Percentiles rank a stretch among this genome's conserved stretches.
These are phyloP conservation scores for Clonostachys chloroleuca DNA, from an alignment of 2,329 filamentous ascomycete genomes.

Conservation along the genomic window DNA sequence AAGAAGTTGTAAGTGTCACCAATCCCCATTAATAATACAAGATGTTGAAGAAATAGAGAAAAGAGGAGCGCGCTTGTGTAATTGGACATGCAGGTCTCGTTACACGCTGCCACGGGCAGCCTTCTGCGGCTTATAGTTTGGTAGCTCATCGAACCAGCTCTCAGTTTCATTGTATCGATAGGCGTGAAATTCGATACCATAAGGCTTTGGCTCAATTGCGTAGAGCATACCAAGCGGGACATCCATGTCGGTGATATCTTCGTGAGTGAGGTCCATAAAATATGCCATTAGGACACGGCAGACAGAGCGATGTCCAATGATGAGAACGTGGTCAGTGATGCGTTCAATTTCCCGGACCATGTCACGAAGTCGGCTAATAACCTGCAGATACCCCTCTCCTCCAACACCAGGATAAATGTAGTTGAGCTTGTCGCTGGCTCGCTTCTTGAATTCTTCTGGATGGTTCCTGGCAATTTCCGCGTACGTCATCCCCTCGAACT, in stretches of 20 bases:
- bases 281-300: constrained; percentile 92
- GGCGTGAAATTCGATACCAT: constrained; percentile 94
- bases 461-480: constrained; percentile 77
- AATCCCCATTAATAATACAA: too few species aligned
- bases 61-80: too few species aligned
- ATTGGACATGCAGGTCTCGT: background rate
- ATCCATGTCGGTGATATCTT: constrained; percentile 92
- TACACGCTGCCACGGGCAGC: constrained; percentile 23
- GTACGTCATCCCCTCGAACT: constrained; percentile 94
- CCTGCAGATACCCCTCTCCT: constrained; percentile 92
- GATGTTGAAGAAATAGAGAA: too few species aligned
- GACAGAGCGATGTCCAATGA: constrained; percentile 89
- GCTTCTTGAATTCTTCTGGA: constrained; percentile 76
- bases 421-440: constrained; percentile 81
- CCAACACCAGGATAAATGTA: constrained; percentile 96
- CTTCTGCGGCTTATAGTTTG: constrained; percentile 73
- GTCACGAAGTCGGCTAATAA: constrained; percentile 90
- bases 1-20: too few species aligned
- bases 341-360: constrained; percentile 97
- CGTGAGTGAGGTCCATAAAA: constrained; percentile 86
- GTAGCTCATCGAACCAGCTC: constrained; percentile 80
- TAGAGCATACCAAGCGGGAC: constrained; percentile 92
- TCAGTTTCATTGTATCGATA: constrained; percentile 80
- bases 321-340: constrained; percentile 90
- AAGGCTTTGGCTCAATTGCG: constrained; percentile 94